Evolutionary conservation across 768 basidiomycete genomes (phyloP).

Genomic region (Phanerodontia chrysosporium): DNA sequence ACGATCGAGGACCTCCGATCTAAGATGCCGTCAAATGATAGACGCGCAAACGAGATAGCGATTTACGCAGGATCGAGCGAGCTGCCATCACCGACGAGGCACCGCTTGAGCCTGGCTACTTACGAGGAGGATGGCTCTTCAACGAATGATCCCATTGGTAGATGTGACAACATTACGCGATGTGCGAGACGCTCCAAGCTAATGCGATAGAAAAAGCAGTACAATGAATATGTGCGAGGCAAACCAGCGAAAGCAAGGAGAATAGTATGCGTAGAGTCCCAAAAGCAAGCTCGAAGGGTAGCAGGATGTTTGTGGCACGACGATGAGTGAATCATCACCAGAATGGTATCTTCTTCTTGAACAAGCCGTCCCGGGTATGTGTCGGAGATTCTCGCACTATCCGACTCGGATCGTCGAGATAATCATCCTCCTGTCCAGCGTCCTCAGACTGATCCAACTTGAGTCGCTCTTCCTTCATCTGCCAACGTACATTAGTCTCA

Average conservation of each 20-base stretch:
- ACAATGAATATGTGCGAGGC: slow-evolving; percentile 4
- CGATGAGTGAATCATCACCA: slow-evolving; percentile 5
- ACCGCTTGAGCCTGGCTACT: not conserved
- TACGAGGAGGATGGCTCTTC: not conserved
- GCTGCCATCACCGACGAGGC: not conserved
- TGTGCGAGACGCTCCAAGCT: slow-evolving; percentile 1
- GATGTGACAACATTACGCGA: slow-evolving; percentile 3
- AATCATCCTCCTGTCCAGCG: slow-evolving; percentile 1
- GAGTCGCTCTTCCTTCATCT: slow-evolving; percentile 6
- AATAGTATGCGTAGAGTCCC: slow-evolving; percentile 5
- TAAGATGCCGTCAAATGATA: not conserved
- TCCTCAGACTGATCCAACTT: slow-evolving; percentile 8
- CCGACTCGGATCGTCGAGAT: not conserved
- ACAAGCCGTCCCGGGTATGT: not conserved
- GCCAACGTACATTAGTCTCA: not conserved
- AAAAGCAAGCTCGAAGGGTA: not conserved
- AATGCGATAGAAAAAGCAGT: slow-evolving; percentile 5
- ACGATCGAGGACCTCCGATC: not conserved
- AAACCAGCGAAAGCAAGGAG: slow-evolving; percentile 8
- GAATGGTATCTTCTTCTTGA: slow-evolving; percentile 9
- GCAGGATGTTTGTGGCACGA: not conserved
- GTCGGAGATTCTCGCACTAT: slow-evolving; percentile 1
- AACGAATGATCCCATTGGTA: too few species aligned
- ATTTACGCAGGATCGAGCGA: not conserved
- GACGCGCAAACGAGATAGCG: not conserved